Conservation (phyloP, 2,329 filamentous ascomycete genomes). For the Coniochaeta ligniaria region DNA sequence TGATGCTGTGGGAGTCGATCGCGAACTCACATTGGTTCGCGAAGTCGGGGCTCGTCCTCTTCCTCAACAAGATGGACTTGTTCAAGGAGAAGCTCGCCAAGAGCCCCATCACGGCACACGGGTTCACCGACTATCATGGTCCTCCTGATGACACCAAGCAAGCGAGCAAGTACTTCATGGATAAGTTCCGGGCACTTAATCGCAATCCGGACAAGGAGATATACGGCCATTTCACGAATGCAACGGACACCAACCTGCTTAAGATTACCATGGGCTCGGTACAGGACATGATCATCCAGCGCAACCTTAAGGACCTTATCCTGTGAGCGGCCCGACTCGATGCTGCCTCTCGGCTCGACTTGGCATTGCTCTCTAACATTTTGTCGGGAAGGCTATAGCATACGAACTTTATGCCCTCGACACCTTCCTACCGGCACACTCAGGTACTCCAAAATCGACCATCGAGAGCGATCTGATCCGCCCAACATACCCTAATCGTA, state of each 20-base stretch:
- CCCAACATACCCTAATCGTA: background rate
- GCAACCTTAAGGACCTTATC: constrained; percentile 73
- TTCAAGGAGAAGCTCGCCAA: constrained; percentile 69
- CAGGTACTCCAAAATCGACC: too few relatives aligned
- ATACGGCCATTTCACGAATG: constrained; percentile 56
- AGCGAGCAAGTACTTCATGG: constrained; percentile 73
- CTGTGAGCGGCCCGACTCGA: constrained; percentile 36
- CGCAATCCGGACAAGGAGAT: constrained; percentile 58
- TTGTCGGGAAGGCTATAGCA: too few relatives aligned
- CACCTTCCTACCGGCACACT: too few relatives aligned
- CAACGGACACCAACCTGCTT: constrained; percentile 63
- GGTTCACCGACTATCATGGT: constrained; percentile 73
- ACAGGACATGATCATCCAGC: constrained; percentile 82
- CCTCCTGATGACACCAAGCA: constrained; percentile 65
- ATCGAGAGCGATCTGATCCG: background rate
- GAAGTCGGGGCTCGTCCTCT: constrained; percentile 73
- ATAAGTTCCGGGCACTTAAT: constrained; percentile 73
- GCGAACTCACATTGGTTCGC: constrained; percentile 84
- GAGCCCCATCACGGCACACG: constrained; percentile 65
- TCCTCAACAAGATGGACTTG: constrained; percentile 82
- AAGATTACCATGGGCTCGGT: constrained; percentile 84
- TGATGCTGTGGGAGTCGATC: constrained; percentile 82
- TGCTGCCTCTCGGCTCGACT: background rate
- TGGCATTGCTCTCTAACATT: too few relatives aligned
- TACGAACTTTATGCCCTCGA: too few relatives aligned